Evolutionary conservation across 2,329 filamentous ascomycete species (phyloP), one percentile per base, ranked within the genome.

Genomic region (Xylaria hypoxylon): DNA sequence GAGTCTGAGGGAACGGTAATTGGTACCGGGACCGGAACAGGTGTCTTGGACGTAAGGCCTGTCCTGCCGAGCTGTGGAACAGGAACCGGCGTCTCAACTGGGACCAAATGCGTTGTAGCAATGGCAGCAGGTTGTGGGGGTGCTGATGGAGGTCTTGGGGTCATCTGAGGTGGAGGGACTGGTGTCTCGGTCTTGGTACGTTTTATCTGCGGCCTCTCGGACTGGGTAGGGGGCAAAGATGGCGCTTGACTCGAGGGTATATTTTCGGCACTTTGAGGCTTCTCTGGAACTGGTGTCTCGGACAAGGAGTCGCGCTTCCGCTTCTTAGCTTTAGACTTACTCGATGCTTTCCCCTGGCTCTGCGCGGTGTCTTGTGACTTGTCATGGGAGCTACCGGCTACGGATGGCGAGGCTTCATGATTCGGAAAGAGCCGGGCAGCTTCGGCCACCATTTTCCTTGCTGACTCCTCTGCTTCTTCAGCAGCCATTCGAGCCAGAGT

Each of bases 381-480:
- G 11, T 78, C 77, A n/a, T 73, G 72, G 8, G 68, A 61, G 57
- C 70, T 74, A 35, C 73, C 75, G 7, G 74, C 69, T 26, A 73
- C 72, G 31, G 75, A 76, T 63, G 76, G 80, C 72, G 68, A 80
- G 64, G 71, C 76, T 61, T 78, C 76, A 33, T 73, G 75, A 60
- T 73, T 75, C 31, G 79, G 80, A 64, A 84, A 80, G 68, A 85
- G 77, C 59, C 83, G 80, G 28, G 83, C 84, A 62, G 81, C 78
- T 71, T 84, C 81, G 8, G 79, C 79, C 80, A 87, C 79, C 80
- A 87, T 83, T 73, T 85, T 86, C 17, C 83, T 80, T 17, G 83
- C 84, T 8, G 85, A 86, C 71, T 86, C 84, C 73, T 87, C 85
- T 17, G 87, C 88, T 73, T 90, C 88, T 68, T 89, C 86, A 1